Conservation (phyloP, 805 yeast species). For the Suhomyces prunicola region DNA sequence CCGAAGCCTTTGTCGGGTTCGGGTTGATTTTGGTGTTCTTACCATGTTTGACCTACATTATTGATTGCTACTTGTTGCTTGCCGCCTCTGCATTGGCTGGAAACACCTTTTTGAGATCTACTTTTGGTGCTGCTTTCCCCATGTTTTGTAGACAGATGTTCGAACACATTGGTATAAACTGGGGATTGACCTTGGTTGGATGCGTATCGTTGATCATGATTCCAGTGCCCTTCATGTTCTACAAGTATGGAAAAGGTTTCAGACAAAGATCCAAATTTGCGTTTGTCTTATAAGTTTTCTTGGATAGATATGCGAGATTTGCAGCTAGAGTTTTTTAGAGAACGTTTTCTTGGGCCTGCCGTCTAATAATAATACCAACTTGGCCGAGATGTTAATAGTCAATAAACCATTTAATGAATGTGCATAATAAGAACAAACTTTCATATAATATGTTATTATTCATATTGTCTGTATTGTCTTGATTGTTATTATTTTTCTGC, state of each 20-base stretch:
- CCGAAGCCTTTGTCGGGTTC: conserved; percentile 39
- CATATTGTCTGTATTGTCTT: not conserved
- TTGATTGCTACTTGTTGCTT: conserved; percentile 55
- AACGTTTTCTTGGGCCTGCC: not conserved
- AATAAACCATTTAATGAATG: not conserved
- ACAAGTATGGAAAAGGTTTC: conserved; percentile 38
- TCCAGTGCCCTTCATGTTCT: conserved; percentile 58
- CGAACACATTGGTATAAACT: conserved; percentile 44
- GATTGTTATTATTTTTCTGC: not conserved
- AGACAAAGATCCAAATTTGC: conserved; percentile 18
- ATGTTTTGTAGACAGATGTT: conserved; percentile 55
- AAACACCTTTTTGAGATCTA: conserved; percentile 56
- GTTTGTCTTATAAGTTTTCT: conserved; percentile 7
- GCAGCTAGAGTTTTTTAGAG: not conserved
- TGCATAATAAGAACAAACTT: not conserved
- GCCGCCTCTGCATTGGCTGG: conserved; percentile 69
- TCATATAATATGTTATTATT: too few relatives aligned
- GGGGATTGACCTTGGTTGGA: conserved; percentile 57
- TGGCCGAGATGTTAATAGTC: not conserved
- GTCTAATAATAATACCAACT: not conserved
- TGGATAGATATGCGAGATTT: not conserved
- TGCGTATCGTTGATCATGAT: conserved; percentile 48
- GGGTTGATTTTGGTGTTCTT: conserved; percentile 58
- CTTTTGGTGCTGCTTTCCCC: conserved; percentile 62
- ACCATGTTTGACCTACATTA: conserved; percentile 57